These are phyloP conservation scores for Tremellales sp. DNA, from an alignment of 1,284 basidiomycete species.

Conservation along the genomic window DNA sequence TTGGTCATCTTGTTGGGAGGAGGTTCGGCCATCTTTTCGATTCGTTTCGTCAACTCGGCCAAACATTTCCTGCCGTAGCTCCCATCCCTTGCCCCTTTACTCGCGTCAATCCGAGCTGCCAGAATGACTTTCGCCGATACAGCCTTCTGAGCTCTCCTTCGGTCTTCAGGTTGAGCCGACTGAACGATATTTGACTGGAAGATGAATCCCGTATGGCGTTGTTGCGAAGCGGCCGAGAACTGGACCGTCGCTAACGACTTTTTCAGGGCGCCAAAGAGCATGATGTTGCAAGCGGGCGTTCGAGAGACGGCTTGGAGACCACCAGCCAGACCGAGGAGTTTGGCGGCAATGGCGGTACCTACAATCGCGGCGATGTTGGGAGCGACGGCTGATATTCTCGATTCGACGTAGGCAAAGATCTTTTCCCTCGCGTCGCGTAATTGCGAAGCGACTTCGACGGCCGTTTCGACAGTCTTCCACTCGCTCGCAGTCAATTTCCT, in stretches of 20 bases:
- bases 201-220: constrained; percentile 93
- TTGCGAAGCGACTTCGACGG: constrained; percentile 80
- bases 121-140: constrained; percentile 87
- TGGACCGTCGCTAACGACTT: constrained; percentile 79
- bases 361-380: constrained; percentile 98
- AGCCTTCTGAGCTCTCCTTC: constrained; percentile 86
- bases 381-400: constrained; percentile 94
- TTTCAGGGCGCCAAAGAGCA: constrained; percentile 88
- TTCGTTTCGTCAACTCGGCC: constrained; percentile 82
- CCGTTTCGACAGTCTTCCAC: constrained; percentile 77
- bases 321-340: constrained; percentile 94
- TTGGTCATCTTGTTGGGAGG: constrained; percentile 92
- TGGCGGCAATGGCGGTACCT: constrained; percentile 95
- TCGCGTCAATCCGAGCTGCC: constrained; percentile 88
- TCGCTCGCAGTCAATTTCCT: constrained; percentile 63
- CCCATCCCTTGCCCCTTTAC: constrained; percentile 69
- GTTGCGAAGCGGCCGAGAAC: constrained; percentile 60
- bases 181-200: constrained; percentile 87
- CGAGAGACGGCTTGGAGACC: constrained; percentile 85
- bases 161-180: constrained; percentile 82
- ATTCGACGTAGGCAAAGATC: constrained; percentile 99
- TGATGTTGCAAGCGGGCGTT: constrained; percentile 93
- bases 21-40: constrained; percentile 88
- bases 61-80: constrained; percentile 73
- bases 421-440: constrained; percentile 85